Evolutionary conservation across 2,329 filamentous ascomycete genomes (phyloP).

Genomic region (Tothia fuscella): DNA sequence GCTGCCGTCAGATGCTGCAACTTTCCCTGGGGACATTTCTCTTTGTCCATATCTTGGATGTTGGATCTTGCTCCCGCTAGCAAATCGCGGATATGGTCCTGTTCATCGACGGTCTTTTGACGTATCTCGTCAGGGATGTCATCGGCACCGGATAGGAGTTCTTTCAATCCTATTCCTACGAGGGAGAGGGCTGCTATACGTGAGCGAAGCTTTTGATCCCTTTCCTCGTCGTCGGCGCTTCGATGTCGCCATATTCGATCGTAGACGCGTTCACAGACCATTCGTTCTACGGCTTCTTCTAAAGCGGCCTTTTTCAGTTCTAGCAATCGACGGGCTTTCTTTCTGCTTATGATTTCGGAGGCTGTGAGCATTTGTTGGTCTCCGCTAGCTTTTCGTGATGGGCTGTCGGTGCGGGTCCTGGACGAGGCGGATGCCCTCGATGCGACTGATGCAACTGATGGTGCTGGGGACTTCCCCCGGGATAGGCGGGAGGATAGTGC

Average conservation of each 20-base stretch:
- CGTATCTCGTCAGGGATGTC: slow-evolving; percentile 43
- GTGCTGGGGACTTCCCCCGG: slow-evolving; percentile 49
- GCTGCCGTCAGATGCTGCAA: slow-evolving; percentile 76
- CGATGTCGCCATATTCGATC: slow-evolving; percentile 81
- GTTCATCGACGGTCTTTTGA: slow-evolving; percentile 40
- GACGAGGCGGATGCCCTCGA: slow-evolving; percentile 38
- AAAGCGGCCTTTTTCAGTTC: slow-evolving; percentile 66
- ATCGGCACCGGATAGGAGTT: slow-evolving; percentile 50
- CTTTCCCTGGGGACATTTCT: slow-evolving; percentile 82
- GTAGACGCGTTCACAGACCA: slow-evolving; percentile 73
- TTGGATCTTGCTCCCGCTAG: slow-evolving; percentile 57
- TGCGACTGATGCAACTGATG: slow-evolving; percentile 42
- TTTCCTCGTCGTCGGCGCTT: slow-evolving; percentile 83
- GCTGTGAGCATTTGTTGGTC: slow-evolving; percentile 73
- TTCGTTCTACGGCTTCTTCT: slow-evolving; percentile 84
- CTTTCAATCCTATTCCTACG: slow-evolving; percentile 80
- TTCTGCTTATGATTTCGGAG: slow-evolving; percentile 69
- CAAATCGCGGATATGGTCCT: slow-evolving; percentile 58
- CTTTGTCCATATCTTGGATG: slow-evolving; percentile 71
- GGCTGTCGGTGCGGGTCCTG: slow-evolving; percentile 22
- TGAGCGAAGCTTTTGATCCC: slow-evolving; percentile 87
- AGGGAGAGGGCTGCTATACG: slow-evolving; percentile 82
- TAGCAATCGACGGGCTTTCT: slow-evolving; percentile 63
- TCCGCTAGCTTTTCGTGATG: slow-evolving; percentile 19
- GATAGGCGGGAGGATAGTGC: slow-evolving; percentile 63